phyloP scores from a whole-genome alignment of 352 stramenopile species.

The Globisporangium acanthophoron region DNA sequence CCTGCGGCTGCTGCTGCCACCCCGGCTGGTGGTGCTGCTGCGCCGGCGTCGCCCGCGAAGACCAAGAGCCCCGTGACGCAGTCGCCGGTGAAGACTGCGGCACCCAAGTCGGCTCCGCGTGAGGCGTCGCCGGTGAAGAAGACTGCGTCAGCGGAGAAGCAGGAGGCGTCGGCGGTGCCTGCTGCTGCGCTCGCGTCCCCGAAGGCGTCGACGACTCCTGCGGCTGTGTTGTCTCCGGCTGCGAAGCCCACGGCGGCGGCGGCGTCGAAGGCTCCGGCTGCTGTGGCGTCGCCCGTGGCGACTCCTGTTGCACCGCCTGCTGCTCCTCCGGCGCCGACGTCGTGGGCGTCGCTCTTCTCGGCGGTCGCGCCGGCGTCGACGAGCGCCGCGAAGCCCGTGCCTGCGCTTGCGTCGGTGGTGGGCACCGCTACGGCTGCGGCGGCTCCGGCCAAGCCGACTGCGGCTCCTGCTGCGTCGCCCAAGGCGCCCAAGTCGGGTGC shows the following conservation, averaged over 20 bases:
- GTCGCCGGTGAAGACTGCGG: slow-evolving; percentile 14
- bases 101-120: slow-evolving; percentile 13
- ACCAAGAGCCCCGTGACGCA: slow-evolving; percentile 9
- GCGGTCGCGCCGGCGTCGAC: slow-evolving; percentile 13
- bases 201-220: slow-evolving; percentile 5
- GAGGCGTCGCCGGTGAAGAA: slow-evolving; percentile 19
- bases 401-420: slow-evolving; percentile 11
- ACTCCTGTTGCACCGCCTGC: slow-evolving; percentile 14
- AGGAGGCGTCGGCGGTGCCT: slow-evolving; percentile 4
- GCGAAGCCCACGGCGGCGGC: not conserved
- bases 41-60: slow-evolving; percentile 12
- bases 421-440: slow-evolving; percentile 21
- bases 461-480: slow-evolving; percentile 11
- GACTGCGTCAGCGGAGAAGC: not conserved
- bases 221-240: not conserved
- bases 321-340: slow-evolving; percentile 30
- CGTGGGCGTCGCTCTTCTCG: slow-evolving; percentile 52
- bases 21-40: slow-evolving; percentile 7
- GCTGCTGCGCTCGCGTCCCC: slow-evolving; percentile 8
- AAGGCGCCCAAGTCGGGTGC: slow-evolving; percentile 11
- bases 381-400: slow-evolving; percentile 4
- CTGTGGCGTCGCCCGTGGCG: slow-evolving; percentile 10
- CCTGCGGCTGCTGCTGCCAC: slow-evolving; percentile 12
- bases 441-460: slow-evolving; percentile 15
- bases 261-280: not conserved